phyloP scores from a whole-genome alignment of 805 yeast genomes.

The Lipomyces japonicus region DNA sequence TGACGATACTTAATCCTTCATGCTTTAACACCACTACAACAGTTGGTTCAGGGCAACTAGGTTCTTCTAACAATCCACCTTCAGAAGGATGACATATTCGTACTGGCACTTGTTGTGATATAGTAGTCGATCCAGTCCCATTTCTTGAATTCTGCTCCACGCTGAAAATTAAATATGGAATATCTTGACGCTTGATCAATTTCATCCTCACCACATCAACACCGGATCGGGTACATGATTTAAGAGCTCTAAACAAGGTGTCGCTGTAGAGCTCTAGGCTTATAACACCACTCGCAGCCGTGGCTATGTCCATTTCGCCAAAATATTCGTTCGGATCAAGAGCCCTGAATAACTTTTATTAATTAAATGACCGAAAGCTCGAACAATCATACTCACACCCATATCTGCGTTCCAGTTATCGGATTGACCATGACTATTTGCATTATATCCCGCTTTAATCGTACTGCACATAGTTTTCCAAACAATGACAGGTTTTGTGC shows the following conservation, averaged over 20 bases:
- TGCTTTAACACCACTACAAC: constrained; percentile 47
- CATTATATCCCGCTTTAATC: constrained; percentile 51
- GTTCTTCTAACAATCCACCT: constrained; percentile 57
- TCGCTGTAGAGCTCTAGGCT: constrained; percentile 62
- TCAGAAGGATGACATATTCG: constrained; percentile 54
- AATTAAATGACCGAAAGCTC: background rate
- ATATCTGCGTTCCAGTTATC: constrained; percentile 58
- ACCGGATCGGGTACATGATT: constrained; percentile 49
- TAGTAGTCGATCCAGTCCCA: constrained; percentile 28
- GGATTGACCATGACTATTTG: constrained; percentile 49
- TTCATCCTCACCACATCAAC: constrained; percentile 31
- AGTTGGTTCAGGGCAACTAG: constrained; percentile 54
- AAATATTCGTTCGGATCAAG: constrained; percentile 15
- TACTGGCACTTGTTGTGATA: constrained; percentile 55
- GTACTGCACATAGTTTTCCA: constrained; percentile 53
- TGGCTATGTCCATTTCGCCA: constrained; percentile 3
- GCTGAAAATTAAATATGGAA: constrained; percentile 53
- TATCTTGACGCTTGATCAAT: constrained; percentile 36
- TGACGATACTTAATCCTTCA: constrained; percentile 33
- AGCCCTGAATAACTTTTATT: background rate
- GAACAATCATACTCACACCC: constrained; percentile 39
- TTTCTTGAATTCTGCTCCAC: constrained; percentile 61
- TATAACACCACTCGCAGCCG: constrained; percentile 49
- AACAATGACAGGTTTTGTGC: constrained; percentile 50
- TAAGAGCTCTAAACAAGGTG: constrained; percentile 53